Evolutionary conservation across 1,284 basidiomycete species (phyloP).

Genomic region (Phellopilus nigrolimitatus): DNA sequence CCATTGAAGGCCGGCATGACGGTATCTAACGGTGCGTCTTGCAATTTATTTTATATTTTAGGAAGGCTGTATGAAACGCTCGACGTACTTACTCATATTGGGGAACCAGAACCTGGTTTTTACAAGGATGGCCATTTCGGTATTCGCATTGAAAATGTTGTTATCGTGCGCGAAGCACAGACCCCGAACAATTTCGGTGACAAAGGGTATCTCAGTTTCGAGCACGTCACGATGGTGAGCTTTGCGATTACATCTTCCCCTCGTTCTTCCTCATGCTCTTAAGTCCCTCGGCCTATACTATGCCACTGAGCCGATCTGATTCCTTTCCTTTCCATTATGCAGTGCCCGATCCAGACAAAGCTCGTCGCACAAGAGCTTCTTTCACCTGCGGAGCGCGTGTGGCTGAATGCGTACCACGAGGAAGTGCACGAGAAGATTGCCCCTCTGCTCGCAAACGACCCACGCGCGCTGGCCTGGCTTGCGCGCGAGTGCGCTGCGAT

Average conservation of each 20-base stretch:
- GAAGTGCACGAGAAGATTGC: slow-evolving; percentile 75
- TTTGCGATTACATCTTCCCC: not conserved
- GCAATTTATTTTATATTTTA: slow-evolving; percentile 3
- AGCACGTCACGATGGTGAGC: slow-evolving; percentile 76
- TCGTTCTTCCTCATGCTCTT: slow-evolving; percentile 17
- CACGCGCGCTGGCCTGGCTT: slow-evolving; percentile 75
- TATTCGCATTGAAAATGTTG: slow-evolving; percentile 89
- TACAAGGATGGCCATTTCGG: slow-evolving; percentile 91
- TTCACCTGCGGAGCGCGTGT: slow-evolving; percentile 61
- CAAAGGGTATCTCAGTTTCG: slow-evolving; percentile 79
- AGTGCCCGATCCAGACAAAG: slow-evolving; percentile 87
- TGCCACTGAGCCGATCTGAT: not conserved
- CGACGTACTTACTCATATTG: no score
- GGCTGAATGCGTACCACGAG: slow-evolving; percentile 85
- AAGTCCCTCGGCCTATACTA: not conserved
- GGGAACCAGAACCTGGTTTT: slow-evolving; percentile 85
- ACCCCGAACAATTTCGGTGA: slow-evolving; percentile 85
- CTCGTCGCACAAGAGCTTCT: slow-evolving; percentile 71
- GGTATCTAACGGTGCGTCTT: slow-evolving; percentile 69
- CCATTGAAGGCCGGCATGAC: slow-evolving; percentile 83
- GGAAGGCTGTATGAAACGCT: no score
- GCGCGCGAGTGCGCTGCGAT: slow-evolving; percentile 53
- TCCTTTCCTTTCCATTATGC: not conserved
- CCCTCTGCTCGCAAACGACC: slow-evolving; percentile 69
- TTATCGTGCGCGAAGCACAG: slow-evolving; percentile 66